Base-by-base conservation (phyloP, 345 rosid genomes). In the Excoecaria cochinchinensis region DNA sequence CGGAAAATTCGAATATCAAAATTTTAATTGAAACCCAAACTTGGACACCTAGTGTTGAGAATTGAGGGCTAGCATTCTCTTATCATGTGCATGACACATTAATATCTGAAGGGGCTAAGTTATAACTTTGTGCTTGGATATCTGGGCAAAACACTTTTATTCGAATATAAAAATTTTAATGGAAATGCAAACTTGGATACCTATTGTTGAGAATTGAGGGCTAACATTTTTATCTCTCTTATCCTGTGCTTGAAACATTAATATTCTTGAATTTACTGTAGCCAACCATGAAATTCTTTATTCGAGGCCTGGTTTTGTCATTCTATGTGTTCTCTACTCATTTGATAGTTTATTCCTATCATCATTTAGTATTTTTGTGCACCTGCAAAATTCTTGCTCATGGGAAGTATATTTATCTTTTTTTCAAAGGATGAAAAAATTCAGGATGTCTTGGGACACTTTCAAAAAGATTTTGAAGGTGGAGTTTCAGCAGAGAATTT, bases 391-490 rank as follows among this genome's bases (percentile, higher is more conserved):
- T 46, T 57, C 71, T 71, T 48, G 13, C 22, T 4, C 76, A 46
- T 44, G 53, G 53, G 42, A 62, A 42, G 10, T 46, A 52, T 66
- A 25, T 48, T 31, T 71, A 24, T 39, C 42, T 24, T 50, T 8
- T 51, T 65, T 76, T 84, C 76, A 75, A 87, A 96, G 99, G 99
- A 86, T 70, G 98, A 89, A 79, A 96, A 91, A 84, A 88, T 96
- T 81, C 92, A 93, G 74, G 79, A 90, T 82, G 95, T 93, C 69
- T 83, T 96, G 77, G 98, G 98, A 77, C 98, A 93, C 83, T 89
- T 96, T 53, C 97, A 93, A 77, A 96, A 93, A 79, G 98, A 93
- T 83, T 96, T 96, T 70, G 97, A 96, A 91, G 99, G 98, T 74
- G 98, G 91, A 74, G 91, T 92, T 77, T 91, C 95, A 10, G 92